Evolutionary conservation across 441 rosid species (phyloP).

Genomic region (Brassica balearica): DNA sequence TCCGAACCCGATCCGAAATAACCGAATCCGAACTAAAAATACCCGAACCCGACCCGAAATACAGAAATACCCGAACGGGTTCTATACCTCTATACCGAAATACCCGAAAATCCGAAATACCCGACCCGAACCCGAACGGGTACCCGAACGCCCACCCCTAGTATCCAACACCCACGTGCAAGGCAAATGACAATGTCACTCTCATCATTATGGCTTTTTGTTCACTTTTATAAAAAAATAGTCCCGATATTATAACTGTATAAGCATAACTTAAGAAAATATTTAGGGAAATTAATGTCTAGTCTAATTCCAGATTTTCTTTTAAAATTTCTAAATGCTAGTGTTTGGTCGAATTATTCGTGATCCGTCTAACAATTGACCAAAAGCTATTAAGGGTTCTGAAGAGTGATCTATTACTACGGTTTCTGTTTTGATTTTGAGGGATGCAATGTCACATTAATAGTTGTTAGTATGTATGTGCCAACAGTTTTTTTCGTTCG

Average conservation of each 20-base stretch:
- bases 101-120: too few relatives aligned
- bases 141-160: too few relatives aligned
- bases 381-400: not conserved
- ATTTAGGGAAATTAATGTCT: not conserved
- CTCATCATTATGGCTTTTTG: constrained; percentile 45
- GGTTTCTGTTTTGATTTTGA: not conserved
- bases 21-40: too few relatives aligned
- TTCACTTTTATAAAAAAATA: constrained; percentile 21
- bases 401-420: not conserved
- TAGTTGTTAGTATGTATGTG: constrained; percentile 2
- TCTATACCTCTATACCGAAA: too few relatives aligned
- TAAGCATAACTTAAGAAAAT: not conserved
- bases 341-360: not conserved
- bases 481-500: not conserved
- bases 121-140: too few relatives aligned
- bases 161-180: constrained; percentile 49
- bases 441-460: not conserved
- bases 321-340: not conserved
- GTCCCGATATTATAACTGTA: not conserved
- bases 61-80: too few relatives aligned
- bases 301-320: not conserved
- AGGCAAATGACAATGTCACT: constrained; percentile 40
- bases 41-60: too few relatives aligned
- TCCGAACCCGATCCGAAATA: too few relatives aligned
- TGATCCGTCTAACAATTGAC: not conserved